Evolutionary conservation across 495 filamentous ascomycete species (phyloP).

Genomic region (Penicillium soppii): DNA sequence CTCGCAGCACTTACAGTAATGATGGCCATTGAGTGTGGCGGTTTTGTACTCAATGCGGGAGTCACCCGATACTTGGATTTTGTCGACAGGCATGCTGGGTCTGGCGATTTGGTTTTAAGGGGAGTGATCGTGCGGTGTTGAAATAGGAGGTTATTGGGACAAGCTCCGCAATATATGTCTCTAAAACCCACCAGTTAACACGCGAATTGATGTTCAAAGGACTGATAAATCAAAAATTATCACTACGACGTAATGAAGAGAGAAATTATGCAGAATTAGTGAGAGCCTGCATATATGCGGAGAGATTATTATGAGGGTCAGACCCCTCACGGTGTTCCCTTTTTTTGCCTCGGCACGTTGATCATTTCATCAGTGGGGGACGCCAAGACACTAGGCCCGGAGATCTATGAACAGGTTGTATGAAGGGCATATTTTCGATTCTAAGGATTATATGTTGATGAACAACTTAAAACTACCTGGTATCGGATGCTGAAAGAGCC

Average conservation of each 20-base stretch:
- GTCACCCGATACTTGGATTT: slow-evolving; percentile 61
- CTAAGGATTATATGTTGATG: too few species aligned
- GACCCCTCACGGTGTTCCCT: background rate
- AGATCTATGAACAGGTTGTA: background rate
- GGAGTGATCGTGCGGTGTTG: too few species aligned
- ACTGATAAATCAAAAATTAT: too few species aligned
- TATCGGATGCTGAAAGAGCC: too few species aligned
- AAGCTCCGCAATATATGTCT: slow-evolving; percentile 9
- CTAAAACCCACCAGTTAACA: background rate
- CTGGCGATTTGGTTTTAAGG: too few species aligned
- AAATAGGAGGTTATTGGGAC: too few species aligned
- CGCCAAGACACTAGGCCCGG: background rate
- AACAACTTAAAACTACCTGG: too few species aligned
- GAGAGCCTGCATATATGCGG: background rate
- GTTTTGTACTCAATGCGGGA: slow-evolving; percentile 60
- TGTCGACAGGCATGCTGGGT: slow-evolving; percentile 55
- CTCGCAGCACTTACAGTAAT: slow-evolving; percentile 53
- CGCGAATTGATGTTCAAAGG: background rate
- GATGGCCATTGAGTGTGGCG: slow-evolving; percentile 59
- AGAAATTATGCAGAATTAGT: background rate
- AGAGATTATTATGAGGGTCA: background rate
- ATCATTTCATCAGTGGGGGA: background rate
- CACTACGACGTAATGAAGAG: too few species aligned
- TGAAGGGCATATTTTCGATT: too few species aligned
- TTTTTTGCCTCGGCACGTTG: background rate